These are phyloP conservation scores for Leccinum olivaceopallidum DNA, from an alignment of 768 basidiomycete genomes.

Conservation along the genomic window DNA sequence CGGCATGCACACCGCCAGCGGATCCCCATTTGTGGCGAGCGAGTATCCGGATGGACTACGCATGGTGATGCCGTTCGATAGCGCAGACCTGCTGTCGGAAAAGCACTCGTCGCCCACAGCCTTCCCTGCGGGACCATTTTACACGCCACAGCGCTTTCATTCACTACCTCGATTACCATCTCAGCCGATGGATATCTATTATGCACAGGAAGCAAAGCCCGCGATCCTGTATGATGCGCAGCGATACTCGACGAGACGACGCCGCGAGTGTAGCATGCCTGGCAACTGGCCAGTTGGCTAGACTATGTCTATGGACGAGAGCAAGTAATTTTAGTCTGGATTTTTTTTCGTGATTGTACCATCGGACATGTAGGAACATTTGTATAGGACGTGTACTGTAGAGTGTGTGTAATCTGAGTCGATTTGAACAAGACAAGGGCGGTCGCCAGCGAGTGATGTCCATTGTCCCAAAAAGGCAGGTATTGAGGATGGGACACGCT, in stretches of 20 bases:
- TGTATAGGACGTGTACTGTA: slow-evolving; percentile 18
- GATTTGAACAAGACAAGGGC: slow-evolving; percentile 19
- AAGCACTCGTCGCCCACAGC: slow-evolving; percentile 2
- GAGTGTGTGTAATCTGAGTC: slow-evolving; percentile 12
- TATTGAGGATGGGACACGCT: slow-evolving; percentile 33
- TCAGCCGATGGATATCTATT: slow-evolving; percentile 18
- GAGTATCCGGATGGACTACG: slow-evolving; percentile 19
- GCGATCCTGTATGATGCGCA: slow-evolving; percentile 13
- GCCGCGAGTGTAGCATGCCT: slow-evolving; percentile 40
- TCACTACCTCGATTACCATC: slow-evolving; percentile 29
- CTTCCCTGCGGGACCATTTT: slow-evolving; percentile 18
- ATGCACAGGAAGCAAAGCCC: slow-evolving; percentile 17
- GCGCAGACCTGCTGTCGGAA: slow-evolving; percentile 16
- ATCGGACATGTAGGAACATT: slow-evolving; percentile 14
- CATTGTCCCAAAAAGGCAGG: slow-evolving; percentile 37
- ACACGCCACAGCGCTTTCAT: slow-evolving; percentile 19
- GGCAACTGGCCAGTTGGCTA: slow-evolving; percentile 40
- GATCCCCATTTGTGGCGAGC: slow-evolving; percentile 32
- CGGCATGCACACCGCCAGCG: slow-evolving; percentile 34
- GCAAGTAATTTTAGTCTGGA: neutral
- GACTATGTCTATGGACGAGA: slow-evolving; percentile 3
- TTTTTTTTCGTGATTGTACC: slow-evolving; percentile 14
- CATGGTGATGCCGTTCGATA: slow-evolving; percentile 29
- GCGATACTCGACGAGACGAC: slow-evolving; percentile 18
- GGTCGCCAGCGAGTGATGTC: slow-evolving; percentile 20